Evolutionary conservation across 2,329 filamentous ascomycete genomes (phyloP).

Genomic region (Cytospora paraplurivora): DNA sequence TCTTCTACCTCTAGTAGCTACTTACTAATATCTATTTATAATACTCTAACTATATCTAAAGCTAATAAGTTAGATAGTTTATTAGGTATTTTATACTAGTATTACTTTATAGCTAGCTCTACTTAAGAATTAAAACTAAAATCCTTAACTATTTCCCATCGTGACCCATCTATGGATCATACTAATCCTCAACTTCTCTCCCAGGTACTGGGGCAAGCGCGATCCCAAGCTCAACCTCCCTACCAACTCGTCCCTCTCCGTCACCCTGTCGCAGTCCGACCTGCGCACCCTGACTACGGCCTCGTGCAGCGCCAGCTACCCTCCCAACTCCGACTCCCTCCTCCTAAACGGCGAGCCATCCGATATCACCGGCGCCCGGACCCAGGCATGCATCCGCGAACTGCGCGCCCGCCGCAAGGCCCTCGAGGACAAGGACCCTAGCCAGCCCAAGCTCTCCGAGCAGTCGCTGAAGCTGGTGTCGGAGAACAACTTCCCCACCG

Average conservation of each 20-base stretch:
- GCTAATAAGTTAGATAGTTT: no score
- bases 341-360: conserved; percentile 82
- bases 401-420: conserved; percentile 75
- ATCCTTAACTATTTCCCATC: neutral
- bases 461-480: conserved; percentile 84
- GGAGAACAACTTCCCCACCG: conserved; percentile 99
- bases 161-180: neutral
- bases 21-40: no score
- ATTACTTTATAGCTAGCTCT: no score
- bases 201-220: conserved; percentile 90
- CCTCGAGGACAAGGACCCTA: conserved; percentile 71
- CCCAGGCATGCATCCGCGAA: conserved; percentile 91
- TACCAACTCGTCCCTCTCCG: conserved; percentile 95
- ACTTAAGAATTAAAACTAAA: no score
- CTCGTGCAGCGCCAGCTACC: conserved; percentile 76
- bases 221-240: conserved; percentile 92
- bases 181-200: neutral
- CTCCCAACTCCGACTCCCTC: conserved; percentile 62
- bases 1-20: no score
- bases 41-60: no score
- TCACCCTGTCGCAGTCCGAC: conserved; percentile 92
- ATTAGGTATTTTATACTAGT: no score
- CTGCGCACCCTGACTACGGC: conserved; percentile 95
- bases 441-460: conserved; percentile 78
- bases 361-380: conserved; percentile 84